Conservation (phyloP, 176 grass and related monocot species). For the Chloris gayana region DNA sequence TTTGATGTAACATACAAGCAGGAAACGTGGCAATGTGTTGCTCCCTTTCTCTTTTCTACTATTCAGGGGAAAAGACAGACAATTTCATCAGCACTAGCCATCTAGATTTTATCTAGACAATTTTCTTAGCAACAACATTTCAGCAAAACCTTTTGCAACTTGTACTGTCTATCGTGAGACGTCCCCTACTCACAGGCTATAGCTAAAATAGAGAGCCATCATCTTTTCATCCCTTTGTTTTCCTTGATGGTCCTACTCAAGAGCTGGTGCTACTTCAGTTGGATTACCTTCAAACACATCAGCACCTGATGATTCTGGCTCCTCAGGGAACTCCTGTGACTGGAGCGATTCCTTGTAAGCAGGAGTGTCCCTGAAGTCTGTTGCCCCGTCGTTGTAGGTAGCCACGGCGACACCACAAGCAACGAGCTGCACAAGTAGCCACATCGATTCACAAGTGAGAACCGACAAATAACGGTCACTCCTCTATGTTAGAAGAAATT, state of each 20-base stretch:
- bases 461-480: neutral
- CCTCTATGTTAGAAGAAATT: neutral
- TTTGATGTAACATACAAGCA: neutral
- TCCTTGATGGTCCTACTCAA: slow-evolving; percentile 58
- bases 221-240: neutral
- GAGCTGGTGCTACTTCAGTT: slow-evolving; percentile 82
- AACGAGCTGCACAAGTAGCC: slow-evolving; percentile 64
- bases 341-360: slow-evolving; percentile 81
- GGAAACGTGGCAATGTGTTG: neutral
- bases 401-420: slow-evolving; percentile 85
- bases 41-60: neutral
- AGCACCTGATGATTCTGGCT: slow-evolving; percentile 69
- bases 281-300: slow-evolving; percentile 99
- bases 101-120: slow-evolving; percentile 19
- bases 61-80: neutral
- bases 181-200: slow-evolving; percentile 7
- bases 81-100: slow-evolving; percentile 34
- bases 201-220: slow-evolving; percentile 25
- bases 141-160: slow-evolving; percentile 27
- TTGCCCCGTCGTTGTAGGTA: slow-evolving; percentile 90
- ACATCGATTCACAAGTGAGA: neutral
- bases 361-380: slow-evolving; percentile 85
- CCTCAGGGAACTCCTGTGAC: slow-evolving; percentile 76
- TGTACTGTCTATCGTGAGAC: neutral
- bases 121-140: slow-evolving; percentile 37